Percentiles rank a stretch among this genome's conserved stretches.
Evolutionary conservation across 805 yeast genomes (phyloP).

Genomic region (Yamadazyma sp.): DNA sequence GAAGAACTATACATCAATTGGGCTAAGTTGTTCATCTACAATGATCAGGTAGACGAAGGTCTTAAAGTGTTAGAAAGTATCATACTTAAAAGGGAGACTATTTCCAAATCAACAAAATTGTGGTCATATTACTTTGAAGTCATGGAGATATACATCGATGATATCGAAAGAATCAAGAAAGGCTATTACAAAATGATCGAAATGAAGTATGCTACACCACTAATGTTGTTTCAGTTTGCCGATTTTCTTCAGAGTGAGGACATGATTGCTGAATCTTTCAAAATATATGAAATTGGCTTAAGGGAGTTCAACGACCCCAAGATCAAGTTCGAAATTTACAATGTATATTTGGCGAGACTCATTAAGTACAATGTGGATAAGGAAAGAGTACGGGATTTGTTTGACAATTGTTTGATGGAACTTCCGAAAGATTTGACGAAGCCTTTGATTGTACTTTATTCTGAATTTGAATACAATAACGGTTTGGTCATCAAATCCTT

Average conservation of each 20-base stretch:
- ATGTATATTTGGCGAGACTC: slow-evolving; percentile 57
- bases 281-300: slow-evolving; percentile 70
- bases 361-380: slow-evolving; percentile 22
- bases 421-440: slow-evolving; percentile 43
- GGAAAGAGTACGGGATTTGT: slow-evolving; percentile 60
- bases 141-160: slow-evolving; percentile 51
- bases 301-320: slow-evolving; percentile 58
- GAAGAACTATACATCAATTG: slow-evolving; percentile 72
- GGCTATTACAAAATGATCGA: slow-evolving; percentile 32
- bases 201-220: slow-evolving; percentile 67
- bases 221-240: slow-evolving; percentile 65
- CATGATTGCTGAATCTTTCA: slow-evolving; percentile 50
- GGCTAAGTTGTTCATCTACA: slow-evolving; percentile 63
- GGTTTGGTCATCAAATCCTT: slow-evolving; percentile 53
- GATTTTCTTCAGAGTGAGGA: slow-evolving; percentile 51
- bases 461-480: slow-evolving; percentile 56
- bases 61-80: slow-evolving; percentile 34
- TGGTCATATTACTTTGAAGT: slow-evolving; percentile 78
- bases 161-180: slow-evolving; percentile 19
- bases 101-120: slow-evolving; percentile 59
- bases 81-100: slow-evolving; percentile 18
- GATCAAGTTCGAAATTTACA: slow-evolving; percentile 64
- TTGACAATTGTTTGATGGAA: slow-evolving; percentile 49
- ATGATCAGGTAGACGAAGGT: slow-evolving; percentile 45
- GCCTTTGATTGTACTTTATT: slow-evolving; percentile 53